phyloP scores from a whole-genome alignment of 768 basidiomycete genomes.

The Tricholoma terreum region DNA sequence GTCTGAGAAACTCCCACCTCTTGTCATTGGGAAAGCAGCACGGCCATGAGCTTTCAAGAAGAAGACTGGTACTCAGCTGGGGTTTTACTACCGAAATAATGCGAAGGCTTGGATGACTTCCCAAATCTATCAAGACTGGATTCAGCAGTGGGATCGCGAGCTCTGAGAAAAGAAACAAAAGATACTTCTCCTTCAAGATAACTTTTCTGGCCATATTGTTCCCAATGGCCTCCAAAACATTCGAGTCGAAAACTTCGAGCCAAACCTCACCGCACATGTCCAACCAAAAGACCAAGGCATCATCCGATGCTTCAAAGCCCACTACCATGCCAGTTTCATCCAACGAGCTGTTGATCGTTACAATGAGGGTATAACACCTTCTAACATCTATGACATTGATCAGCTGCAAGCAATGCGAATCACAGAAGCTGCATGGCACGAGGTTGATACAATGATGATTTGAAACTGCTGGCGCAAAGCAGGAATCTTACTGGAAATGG shows the following conservation, averaged over 20 bases:
- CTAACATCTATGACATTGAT: not conserved
- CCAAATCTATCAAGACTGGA: not conserved
- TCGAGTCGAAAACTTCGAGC: too few species aligned
- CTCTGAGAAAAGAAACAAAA: too few species aligned
- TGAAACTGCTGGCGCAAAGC: too few species aligned
- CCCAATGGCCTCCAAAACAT: too few species aligned
- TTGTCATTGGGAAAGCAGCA: not conserved
- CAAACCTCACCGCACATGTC: too few species aligned
- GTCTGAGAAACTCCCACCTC: too few species aligned
- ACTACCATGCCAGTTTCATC: not conserved
- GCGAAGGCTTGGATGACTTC: not conserved
- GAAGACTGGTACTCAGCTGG: not conserved
- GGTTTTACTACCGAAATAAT: not conserved
- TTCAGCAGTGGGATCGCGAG: too few species aligned
- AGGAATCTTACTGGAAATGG: too few species aligned
- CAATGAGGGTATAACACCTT: constrained; percentile 17
- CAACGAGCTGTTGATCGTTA: constrained; percentile 28
- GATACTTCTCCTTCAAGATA: too few species aligned
- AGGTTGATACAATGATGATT: not conserved
- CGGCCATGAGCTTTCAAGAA: not conserved
- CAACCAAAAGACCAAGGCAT: too few species aligned
- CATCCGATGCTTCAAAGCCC: not conserved
- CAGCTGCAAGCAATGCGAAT: not conserved
- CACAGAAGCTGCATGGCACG: not conserved
- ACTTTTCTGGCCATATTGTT: constrained; percentile 10